Evolutionary conservation across 352 stramenopile species (phyloP).

Genomic region (Stephanocyclus meneghinianus): DNA sequence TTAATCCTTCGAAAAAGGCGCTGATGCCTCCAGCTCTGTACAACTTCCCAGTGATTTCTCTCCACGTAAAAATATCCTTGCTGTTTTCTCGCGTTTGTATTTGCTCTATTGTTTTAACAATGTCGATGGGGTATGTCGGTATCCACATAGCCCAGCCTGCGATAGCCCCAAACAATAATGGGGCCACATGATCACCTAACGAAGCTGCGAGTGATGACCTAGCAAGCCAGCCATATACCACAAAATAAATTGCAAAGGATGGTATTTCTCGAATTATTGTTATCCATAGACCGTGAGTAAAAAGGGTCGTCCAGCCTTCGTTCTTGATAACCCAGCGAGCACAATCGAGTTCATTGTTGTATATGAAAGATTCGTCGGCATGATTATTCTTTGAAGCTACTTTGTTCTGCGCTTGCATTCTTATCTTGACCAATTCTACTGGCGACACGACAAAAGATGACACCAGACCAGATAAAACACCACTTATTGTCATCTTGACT

Average conservation of each 20-base stretch:
- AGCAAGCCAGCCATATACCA: constrained; percentile 74
- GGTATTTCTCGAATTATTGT: constrained; percentile 64
- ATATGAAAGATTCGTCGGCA: constrained; percentile 25
- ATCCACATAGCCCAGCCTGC: constrained; percentile 72
- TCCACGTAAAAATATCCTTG: constrained; percentile 39
- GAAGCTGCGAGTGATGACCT: constrained; percentile 41
- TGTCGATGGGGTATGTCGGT: constrained; percentile 78
- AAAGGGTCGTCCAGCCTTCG: constrained; percentile 61
- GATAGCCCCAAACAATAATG: constrained; percentile 60
- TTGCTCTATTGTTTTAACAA: constrained; percentile 69
- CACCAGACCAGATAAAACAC: constrained; percentile 50
- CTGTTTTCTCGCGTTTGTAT: constrained; percentile 22
- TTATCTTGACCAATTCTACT: constrained; percentile 76
- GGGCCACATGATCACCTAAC: constrained; percentile 42
- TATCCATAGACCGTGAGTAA: constrained; percentile 58
- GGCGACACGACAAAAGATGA: constrained; percentile 71
- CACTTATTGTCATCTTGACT: constrained; percentile 48
- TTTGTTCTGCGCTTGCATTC: constrained; percentile 70
- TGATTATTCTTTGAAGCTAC: constrained; percentile 35
- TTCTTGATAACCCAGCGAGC: constrained; percentile 56
- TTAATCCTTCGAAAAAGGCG: constrained; percentile 76
- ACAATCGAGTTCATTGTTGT: constrained; percentile 65
- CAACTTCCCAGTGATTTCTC: constrained; percentile 55
- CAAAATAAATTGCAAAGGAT: constrained; percentile 78
- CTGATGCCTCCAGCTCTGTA: constrained; percentile 59